Conservation (phyloP, 2,329 filamentous ascomycete species). For the Diplodia seriata region DNA sequence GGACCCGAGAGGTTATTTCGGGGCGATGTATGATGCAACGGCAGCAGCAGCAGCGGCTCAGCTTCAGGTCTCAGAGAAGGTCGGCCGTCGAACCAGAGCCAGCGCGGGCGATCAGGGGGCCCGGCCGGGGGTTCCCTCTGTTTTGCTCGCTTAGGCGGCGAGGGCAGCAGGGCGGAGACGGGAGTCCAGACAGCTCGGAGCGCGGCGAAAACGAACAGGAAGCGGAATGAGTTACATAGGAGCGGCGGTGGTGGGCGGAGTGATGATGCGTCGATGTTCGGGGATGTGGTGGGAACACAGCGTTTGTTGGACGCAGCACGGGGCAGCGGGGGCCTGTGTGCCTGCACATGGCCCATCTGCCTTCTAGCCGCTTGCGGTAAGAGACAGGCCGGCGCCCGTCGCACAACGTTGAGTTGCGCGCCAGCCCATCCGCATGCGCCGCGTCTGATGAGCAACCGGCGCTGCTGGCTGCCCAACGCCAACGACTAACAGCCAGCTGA, state of each 20-base stretch:
- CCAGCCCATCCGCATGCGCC: too few relatives aligned
- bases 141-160: not conserved
- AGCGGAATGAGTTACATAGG: not conserved
- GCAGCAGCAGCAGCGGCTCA: not conserved
- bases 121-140: too few relatives aligned
- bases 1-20: not conserved
- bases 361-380: not conserved
- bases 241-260: not conserved
- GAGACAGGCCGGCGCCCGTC: not conserved
- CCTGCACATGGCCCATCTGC: not conserved
- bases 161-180: not conserved
- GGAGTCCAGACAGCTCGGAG: not conserved
- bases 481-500: not conserved
- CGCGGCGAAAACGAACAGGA: not conserved
- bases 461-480: too few relatives aligned
- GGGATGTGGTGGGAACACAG: not conserved
- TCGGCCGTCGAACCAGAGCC: not conserved
- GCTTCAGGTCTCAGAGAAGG: not conserved
- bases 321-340: not conserved
- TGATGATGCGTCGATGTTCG: slow-evolving; percentile 16
- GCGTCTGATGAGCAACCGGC: too few relatives aligned
- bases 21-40: not conserved
- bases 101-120: slow-evolving; percentile 6
- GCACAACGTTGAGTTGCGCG: not conserved
- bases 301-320: not conserved